Conservation (phyloP, 768 basidiomycete species). For the Tremella fuciformis region DNA sequence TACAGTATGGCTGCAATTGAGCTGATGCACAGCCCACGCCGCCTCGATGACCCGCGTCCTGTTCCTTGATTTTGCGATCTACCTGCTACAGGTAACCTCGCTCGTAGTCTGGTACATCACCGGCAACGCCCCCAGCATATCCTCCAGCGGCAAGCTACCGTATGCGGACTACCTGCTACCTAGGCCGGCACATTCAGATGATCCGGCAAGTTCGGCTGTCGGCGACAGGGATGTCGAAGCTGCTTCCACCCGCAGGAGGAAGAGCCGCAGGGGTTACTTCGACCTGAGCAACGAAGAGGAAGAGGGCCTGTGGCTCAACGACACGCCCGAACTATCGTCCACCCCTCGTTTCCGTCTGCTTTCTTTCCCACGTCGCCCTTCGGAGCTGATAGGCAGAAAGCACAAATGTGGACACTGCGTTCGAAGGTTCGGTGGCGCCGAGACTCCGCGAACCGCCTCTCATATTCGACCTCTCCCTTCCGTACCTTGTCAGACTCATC, state of each 20-base stretch:
- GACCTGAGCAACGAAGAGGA: background rate
- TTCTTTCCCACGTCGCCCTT: too few relatives aligned
- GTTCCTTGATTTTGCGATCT: conserved; percentile 33
- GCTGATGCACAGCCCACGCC: conserved; percentile 20
- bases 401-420: background rate
- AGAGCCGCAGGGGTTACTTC: background rate
- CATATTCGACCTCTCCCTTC: conserved; percentile 31
- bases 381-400: too few relatives aligned
- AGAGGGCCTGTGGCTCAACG: background rate
- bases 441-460: conserved; percentile 30
- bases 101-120: conserved; percentile 37
- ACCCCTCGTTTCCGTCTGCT: too few relatives aligned
- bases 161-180: conserved; percentile 40
- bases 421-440: background rate
- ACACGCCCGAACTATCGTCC: background rate
- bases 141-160: conserved; percentile 21
- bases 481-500: conserved; percentile 29
- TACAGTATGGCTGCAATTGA: background rate
- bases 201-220: too few relatives aligned
- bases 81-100: conserved; percentile 26
- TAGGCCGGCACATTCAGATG: too few relatives aligned
- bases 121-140: conserved; percentile 19
- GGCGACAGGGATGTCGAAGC: conserved; percentile 24
- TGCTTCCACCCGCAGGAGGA: conserved; percentile 1
- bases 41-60: conserved; percentile 36